Evolutionary conservation across 495 filamentous ascomycete genomes (phyloP), one percentile per base, ranked within the genome.

Genomic region (Aspergillus bridgeri): DNA sequence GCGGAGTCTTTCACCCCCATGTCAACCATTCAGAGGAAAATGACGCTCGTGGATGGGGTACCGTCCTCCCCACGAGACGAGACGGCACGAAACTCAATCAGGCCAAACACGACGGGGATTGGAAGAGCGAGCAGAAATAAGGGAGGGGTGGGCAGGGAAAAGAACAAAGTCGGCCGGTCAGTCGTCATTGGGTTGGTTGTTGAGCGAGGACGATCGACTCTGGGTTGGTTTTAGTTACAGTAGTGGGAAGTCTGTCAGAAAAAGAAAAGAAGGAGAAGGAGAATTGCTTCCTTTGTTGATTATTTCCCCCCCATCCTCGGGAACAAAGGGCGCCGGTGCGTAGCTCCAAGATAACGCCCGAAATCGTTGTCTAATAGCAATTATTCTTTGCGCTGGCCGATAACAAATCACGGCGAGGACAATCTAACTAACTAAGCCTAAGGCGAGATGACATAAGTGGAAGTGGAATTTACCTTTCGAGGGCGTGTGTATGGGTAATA

Each of bases 41-140:
- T 66, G 51, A 57, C 64, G 54, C 60, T 57, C 54, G 17, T 48
- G 51, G 51, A 62, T 62, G 54, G 60, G 50, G 57, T 27, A 42
- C 42, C 53, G n/a, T 9, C 20, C 56, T 66, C 56, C 25, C 61
- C 54, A 56, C 57, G 59, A 61, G 58, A 60, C 38, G 56, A 53
- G 53, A 51, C 50, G 59, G 60, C 46, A 56, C 56, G 60, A 63
- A 66, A 59, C 60, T 66, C 54, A 60, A 60, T 63, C 53, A 57
- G 49, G 56, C 42, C 44, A 46, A 57, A 43, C 11, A 53, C 38
- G 27, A 53, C 33, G 58, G 44, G 53, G 61, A 60, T 60, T 63
- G 61, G 51, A 46, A 48, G 47, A n/a, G 46, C 22, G 38, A 42
- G 33, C 45, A 55, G 20, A 27, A 47, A 47, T 27, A 56, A 33